Evolutionary conservation across 768 basidiomycete species (phyloP), one percentile per base, ranked within the genome.

Genomic region (Xanthoconium purpureum): DNA sequence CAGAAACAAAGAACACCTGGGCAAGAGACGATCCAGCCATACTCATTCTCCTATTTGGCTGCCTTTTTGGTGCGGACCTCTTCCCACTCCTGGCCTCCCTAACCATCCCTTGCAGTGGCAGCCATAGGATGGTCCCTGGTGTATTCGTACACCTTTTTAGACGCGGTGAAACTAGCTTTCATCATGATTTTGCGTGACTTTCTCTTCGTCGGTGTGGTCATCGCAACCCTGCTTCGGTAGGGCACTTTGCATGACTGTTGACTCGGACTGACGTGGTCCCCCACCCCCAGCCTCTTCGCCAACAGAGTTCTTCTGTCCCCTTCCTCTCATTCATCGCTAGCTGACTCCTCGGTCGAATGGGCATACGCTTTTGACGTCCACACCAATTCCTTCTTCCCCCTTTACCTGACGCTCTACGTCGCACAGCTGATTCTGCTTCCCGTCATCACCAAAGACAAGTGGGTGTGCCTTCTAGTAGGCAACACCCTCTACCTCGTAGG

Each of bases 1-100:
- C 74, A 91, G 94, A 98, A 78, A 98, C 95, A 18, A 98, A 97
- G 79, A 97, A 98, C 71, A 93, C 90, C 15, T 98, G 95, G 95
- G 94, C 95, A 18, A 79, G 96, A 71, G 96, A 98, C 72, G 96
- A 98, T 68, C 96, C 96, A 20, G 96, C 96, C 29, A 94, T 97
- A 60, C 80, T 98, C 29, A 80, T 98, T 30, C 82, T 98, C 47
- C 86, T 98, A 43, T 81, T 83, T 47, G 88, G 82, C 43, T 93
- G 87, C 70, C 81, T 95, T 20, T 79, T 78, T 50, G 84, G 94
- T 93, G 60, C 46, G 68, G 2, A 18, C 32, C 9, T 2, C 32
- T 32, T 18, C 7, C 11, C 14, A 24, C 8, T 38, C 17, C 15
- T 17, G 5, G 15, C n/a, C 20, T 24, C 10, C 37, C 33, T 30